Evolutionary conservation across 768 basidiomycete genomes (phyloP), one percentile per base, ranked within the genome.

Genomic region (Boletus pseudopeckii): DNA sequence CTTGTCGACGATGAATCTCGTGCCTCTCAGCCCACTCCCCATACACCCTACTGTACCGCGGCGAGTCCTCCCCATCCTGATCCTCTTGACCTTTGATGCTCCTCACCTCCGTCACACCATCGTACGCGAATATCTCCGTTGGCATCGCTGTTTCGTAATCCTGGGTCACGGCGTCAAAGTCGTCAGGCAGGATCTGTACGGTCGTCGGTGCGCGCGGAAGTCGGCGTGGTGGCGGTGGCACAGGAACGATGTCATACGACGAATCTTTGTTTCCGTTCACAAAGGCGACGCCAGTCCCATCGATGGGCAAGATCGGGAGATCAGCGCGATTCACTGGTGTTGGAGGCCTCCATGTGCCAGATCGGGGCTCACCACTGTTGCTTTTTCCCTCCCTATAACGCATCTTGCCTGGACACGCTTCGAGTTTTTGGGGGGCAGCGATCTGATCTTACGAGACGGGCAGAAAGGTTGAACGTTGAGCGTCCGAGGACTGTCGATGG

Each of bases 11-110:
- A 36, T 70, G 60, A n/a, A 65, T 54, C 24, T 70, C 68, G 13
- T 58, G 55, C 26, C 45, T 65, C 51, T 62, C 68, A 3, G 65
- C 70, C 68, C 68, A 71, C 43, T 71, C 68, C 18, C 68, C 70
- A 39, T 70, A 70, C 26, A 70, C 64, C 34, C 60, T 52, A 17
- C 69, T 69, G 28, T 69, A 69, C 26, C 66, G 57, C 26, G n/a
- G 33, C 4, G 51, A 57, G 14, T 43, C 47, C 0, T 59, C 55
- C 22, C 7, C 44, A 14, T 58, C 55, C 7, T 41, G 50, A 20
- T 34, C 52, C 4, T 38, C 52, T 8, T 53, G 58, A 11, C 47
- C 51, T 20, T 57, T 60, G 38, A 55, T 42, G 13, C 17, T 61
- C 47, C 54, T 61, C 37, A 58, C 56, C 38, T 69, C 69, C 1